Evolutionary conservation across 2,329 filamentous ascomycete genomes (phyloP).

Genomic region (Pseudocercospora macadamiae): DNA sequence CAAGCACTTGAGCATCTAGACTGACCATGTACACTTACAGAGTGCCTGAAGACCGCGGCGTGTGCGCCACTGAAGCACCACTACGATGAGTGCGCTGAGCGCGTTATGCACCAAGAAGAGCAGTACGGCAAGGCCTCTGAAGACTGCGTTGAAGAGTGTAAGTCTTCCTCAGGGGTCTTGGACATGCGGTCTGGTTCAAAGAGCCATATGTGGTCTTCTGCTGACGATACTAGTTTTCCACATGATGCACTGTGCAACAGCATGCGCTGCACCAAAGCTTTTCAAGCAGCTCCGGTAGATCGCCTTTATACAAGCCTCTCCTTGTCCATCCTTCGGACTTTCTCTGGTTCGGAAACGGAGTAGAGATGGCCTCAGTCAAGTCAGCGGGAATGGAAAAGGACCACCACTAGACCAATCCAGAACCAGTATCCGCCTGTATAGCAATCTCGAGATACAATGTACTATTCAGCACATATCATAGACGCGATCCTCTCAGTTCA

Average conservation of each 20-base stretch:
- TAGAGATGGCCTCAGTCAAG: neutral
- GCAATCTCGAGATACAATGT: constrained; percentile 40
- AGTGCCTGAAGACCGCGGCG: constrained; percentile 83
- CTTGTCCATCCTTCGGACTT: neutral
- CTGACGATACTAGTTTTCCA: constrained; percentile 77
- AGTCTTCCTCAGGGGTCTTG: constrained; percentile 56
- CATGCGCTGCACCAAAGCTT: constrained; percentile 94
- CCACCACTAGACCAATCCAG: constrained; percentile 5
- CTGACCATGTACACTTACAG: constrained; percentile 52
- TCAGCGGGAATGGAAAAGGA: neutral
- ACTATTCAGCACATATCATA: constrained; percentile 30
- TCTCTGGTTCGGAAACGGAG: neutral
- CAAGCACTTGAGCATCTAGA: neutral
- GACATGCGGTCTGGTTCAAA: too few relatives aligned
- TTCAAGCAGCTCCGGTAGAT: constrained; percentile 86
- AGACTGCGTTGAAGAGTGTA: constrained; percentile 99
- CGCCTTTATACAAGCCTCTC: neutral
- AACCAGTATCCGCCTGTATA: constrained; percentile 36
- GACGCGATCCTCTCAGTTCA: neutral
- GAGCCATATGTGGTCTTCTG: neutral
- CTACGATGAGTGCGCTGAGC: constrained; percentile 96
- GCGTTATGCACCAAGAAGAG: constrained; percentile 74
- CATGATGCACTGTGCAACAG: constrained; percentile 89
- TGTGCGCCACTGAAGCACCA: constrained; percentile 94
- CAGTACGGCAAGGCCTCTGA: constrained; percentile 77